Evolutionary conservation across 441 rosid species (phyloP), one percentile per base, ranked within the genome.

Genomic region (Croton setiger): DNA sequence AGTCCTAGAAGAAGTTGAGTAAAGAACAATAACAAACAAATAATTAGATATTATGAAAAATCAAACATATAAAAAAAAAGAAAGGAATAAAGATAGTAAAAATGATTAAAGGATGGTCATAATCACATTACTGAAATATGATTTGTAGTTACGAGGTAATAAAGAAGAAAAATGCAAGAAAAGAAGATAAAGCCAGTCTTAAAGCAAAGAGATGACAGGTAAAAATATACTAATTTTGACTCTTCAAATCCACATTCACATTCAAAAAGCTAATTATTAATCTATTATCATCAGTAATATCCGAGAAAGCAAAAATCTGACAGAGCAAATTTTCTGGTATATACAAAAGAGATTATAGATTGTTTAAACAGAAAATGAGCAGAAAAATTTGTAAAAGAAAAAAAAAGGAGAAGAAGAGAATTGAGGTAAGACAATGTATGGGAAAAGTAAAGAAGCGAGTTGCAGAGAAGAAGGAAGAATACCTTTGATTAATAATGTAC

Each of bases 181-280:
- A 78, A 80, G 68, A 68, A 75, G 77, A 75, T 48, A 81, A 75
- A 75, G 72, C 43, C 58, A 52, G 39, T n/a, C 7, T 12, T 68
- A 70, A 76, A 76, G 74, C 35, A 41, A 52, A 33, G 57, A 48
- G 31, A 36, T 31, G 52, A 47, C 5, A 12, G 58, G 58, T 44
- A 33, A 41, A 37, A 10, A 2, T 5, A 49, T 4, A n/a, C n/a
- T 33, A 74, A 35, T 66, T 33, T 67, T 71, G 73, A 79, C 75
- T 36, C 60, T 31, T 74, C 70, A 69, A 48, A 60, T 70, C 27
- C 23, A n/a, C 51, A 10, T 27, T 63, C 67, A 48, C 55, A 63
- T 63, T 17, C 53, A 51, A 35, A 4, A 14, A 37, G 55, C 21
- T 4, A 23, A 20, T 7, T 39, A 3, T 27, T 27, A 15, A 69